These are phyloP conservation scores for Cladosporium sp. DNA, from an alignment of 2,329 filamentous ascomycete genomes.

Conservation along the genomic window DNA sequence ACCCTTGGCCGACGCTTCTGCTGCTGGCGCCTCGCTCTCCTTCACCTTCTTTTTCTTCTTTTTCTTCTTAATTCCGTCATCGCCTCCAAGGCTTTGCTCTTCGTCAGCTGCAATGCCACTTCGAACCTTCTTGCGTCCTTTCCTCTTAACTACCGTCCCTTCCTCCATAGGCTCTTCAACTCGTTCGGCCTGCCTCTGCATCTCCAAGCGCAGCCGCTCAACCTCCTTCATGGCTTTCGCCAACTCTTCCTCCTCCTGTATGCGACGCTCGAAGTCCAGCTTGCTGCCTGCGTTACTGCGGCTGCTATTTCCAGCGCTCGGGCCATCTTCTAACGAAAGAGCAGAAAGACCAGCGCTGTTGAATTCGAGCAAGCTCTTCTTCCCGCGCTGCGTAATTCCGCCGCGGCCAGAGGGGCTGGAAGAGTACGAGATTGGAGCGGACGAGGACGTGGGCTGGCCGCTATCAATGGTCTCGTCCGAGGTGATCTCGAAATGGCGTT, in stretches of 20 bases:
- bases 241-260: conserved; percentile 83
- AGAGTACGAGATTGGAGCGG: conserved; percentile 8
- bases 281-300: conserved; percentile 18
- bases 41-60: conserved; percentile 35
- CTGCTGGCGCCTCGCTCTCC: conserved; percentile 10
- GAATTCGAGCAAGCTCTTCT: conserved; percentile 70
- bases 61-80: conserved; percentile 33
- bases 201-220: conserved; percentile 76
- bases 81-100: conserved; percentile 15
- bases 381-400: conserved; percentile 27
- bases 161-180: conserved; percentile 51
- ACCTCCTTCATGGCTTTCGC: conserved; percentile 80
- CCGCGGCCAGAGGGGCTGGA: conserved; percentile 2
- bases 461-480: conserved; percentile 43
- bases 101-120: conserved; percentile 14
- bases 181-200: conserved; percentile 74
- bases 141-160: conserved; percentile 55
- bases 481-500: conserved; percentile 40
- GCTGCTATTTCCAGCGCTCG: conserved; percentile 7
- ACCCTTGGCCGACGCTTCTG: conserved; percentile 9
- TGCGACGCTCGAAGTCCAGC: conserved; percentile 59
- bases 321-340: conserved; percentile 60
- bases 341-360: conserved; percentile 76
- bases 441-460: conserved; percentile 18
- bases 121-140: conserved; percentile 45